Percentiles rank a stretch among this genome's conserved stretches.
phyloP scores from a whole-genome alignment of 1,284 basidiomycete species.

The Cutaneotrichosporon sp. region DNA sequence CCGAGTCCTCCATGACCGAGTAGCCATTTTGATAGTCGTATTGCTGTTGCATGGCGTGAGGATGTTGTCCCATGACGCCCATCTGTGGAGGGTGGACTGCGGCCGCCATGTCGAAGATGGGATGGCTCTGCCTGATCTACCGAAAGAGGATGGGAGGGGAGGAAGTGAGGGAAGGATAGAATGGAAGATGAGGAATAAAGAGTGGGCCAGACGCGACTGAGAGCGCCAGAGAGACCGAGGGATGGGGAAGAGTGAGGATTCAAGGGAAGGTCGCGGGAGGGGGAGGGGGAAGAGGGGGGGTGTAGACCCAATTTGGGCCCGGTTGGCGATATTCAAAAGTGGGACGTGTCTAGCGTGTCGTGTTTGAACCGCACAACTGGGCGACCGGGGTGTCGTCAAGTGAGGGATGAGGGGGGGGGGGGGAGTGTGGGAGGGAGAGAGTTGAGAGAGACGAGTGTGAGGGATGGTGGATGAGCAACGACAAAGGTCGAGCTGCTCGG shows the following conservation, averaged over 20 bases:
- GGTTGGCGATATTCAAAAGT: neutral
- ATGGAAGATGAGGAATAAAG: neutral
- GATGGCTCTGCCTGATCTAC: neutral
- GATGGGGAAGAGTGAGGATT: slow-evolving; percentile 4
- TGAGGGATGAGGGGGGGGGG: no score
- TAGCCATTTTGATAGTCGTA: slow-evolving; percentile 27
- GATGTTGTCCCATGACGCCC: slow-evolving; percentile 8
- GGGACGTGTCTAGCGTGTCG: neutral
- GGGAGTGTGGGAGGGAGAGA: no score
- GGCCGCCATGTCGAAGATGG: slow-evolving; percentile 16
- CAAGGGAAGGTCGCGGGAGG: neutral
- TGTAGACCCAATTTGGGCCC: neutral
- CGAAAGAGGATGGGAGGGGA: neutral
- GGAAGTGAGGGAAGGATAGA: neutral
- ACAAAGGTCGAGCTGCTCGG: no score
- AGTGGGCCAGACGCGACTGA: neutral
- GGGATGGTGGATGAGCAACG: no score
- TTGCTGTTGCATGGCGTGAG: slow-evolving; percentile 9
- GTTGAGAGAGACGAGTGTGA: no score
- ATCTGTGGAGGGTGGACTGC: slow-evolving; percentile 17
- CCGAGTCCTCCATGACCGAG: slow-evolving; percentile 40
- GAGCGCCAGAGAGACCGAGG: neutral
- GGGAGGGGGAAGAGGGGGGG: no score
- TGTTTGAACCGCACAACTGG: no score
- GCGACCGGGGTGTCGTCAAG: no score